Conservation (phyloP, 192 early-diverging fungal species). For the Backusella morwellensis region DNA sequence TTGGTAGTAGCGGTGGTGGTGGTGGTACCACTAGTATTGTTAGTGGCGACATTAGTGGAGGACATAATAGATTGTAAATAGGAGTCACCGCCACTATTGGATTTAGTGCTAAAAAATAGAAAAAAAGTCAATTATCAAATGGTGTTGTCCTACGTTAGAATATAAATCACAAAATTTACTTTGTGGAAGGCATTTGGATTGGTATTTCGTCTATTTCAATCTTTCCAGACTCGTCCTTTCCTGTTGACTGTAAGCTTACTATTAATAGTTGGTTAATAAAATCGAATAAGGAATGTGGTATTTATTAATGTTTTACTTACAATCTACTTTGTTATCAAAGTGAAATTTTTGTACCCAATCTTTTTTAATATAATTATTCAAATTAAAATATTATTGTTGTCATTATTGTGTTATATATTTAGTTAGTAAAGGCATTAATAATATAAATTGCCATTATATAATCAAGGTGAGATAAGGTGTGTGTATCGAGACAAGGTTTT, state of each 20-base stretch:
- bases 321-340: conserved; percentile 24
- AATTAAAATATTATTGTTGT: background rate
- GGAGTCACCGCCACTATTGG: background rate
- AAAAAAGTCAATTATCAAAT: background rate
- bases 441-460: background rate
- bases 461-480: background rate
- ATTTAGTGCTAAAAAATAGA: conserved; percentile 1
- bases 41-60: background rate
- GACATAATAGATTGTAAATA: conserved; percentile 16
- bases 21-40: conserved; percentile 4
- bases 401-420: background rate
- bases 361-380: background rate
- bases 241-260: conserved; percentile 27
- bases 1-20: background rate
- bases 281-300: background rate
- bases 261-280: conserved; percentile 1
- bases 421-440: background rate
- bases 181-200: background rate
- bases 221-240: conserved; percentile 23
- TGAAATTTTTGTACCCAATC: conserved; percentile 30
- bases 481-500: background rate
- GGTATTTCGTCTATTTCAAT: conserved; percentile 28
- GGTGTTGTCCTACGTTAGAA: background rate
- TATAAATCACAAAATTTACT: conserved; percentile 2
- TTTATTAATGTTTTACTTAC: conserved; percentile 12